Conservation (phyloP, 2,329 filamentous ascomycete genomes). For the Aspergillus novofumigatus region DNA sequence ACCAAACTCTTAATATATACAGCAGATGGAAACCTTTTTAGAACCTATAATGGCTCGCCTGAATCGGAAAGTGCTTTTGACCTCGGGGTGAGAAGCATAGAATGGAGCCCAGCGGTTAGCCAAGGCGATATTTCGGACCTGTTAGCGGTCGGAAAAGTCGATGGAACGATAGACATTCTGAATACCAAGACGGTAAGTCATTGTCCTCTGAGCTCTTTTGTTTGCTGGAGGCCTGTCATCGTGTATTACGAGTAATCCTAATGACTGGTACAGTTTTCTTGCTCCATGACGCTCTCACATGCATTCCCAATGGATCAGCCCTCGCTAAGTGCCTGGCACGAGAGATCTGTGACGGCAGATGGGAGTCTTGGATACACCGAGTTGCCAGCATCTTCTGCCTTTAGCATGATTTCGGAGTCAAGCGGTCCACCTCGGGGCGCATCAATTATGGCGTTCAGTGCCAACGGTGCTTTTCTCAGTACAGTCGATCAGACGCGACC, state of each 20-base stretch:
- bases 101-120: slow-evolving; percentile 46
- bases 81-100: slow-evolving; percentile 49
- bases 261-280: slow-evolving; percentile 25
- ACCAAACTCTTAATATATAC: slow-evolving; percentile 54
- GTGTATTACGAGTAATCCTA: slow-evolving; percentile 1
- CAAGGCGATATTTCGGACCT: slow-evolving; percentile 29
- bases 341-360: slow-evolving; percentile 25
- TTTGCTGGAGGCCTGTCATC: background rate
- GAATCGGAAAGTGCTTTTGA: slow-evolving; percentile 38
- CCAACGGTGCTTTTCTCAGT: slow-evolving; percentile 33
- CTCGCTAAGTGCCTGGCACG: slow-evolving; percentile 33
- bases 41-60: slow-evolving; percentile 44
- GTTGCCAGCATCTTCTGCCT: slow-evolving; percentile 35
- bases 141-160: slow-evolving; percentile 49
- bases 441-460: slow-evolving; percentile 38
- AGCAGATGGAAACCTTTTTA: slow-evolving; percentile 56
- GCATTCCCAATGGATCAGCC: slow-evolving; percentile 27
- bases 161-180: slow-evolving; percentile 48
- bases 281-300: slow-evolving; percentile 32
- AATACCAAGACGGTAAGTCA: slow-evolving; percentile 39
- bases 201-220: background rate
- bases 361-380: slow-evolving; percentile 34
- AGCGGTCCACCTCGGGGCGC: slow-evolving; percentile 32
- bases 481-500: slow-evolving; percentile 38
- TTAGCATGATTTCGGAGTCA: slow-evolving; percentile 27